phyloP scores from a whole-genome alignment of 495 filamentous ascomycete genomes.

The Penicillium waksmanii region DNA sequence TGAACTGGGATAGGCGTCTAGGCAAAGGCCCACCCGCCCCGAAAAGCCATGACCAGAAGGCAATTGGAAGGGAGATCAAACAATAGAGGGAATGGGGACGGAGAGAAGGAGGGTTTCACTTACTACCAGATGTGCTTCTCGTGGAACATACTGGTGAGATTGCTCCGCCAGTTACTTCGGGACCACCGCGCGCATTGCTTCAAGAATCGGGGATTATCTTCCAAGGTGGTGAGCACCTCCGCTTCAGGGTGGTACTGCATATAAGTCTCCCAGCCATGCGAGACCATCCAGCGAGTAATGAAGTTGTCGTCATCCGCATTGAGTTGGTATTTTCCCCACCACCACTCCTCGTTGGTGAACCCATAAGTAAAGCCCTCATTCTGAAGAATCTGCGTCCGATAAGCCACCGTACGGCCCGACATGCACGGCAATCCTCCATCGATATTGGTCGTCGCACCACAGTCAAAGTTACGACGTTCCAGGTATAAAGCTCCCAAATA shows the following conservation, averaged over 20 bases:
- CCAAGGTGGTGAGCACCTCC: slow-evolving; percentile 75
- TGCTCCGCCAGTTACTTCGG: slow-evolving; percentile 80
- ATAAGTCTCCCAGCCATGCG: slow-evolving; percentile 74
- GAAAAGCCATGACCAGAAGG: slow-evolving; percentile 4
- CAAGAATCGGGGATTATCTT: slow-evolving; percentile 73
- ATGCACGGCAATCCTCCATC: slow-evolving; percentile 88
- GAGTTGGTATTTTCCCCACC: slow-evolving; percentile 67
- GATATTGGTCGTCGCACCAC: slow-evolving; percentile 80
- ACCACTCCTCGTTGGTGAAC: slow-evolving; percentile 74
- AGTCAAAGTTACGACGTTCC: slow-evolving; percentile 85
- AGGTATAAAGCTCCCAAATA: slow-evolving; percentile 84
- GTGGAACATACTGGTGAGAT: slow-evolving; percentile 73
- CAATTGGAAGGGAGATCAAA: slow-evolving; percentile 12
- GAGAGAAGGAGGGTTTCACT: slow-evolving; percentile 39
- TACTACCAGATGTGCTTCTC: slow-evolving; percentile 72
- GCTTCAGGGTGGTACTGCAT: slow-evolving; percentile 77
- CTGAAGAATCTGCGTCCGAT: slow-evolving; percentile 80
- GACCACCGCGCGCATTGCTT: slow-evolving; percentile 83
- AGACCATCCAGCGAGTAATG: slow-evolving; percentile 78
- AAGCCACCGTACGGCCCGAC: slow-evolving; percentile 84
- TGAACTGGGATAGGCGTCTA: background rate
- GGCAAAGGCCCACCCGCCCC: slow-evolving; percentile 1
- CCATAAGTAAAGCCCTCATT: slow-evolving; percentile 71
- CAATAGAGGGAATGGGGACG: slow-evolving; percentile 13
- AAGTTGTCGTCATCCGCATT: slow-evolving; percentile 88